Evolutionary conservation across 257 asterid species (phyloP).

Genomic region (Eustoma russellianum): DNA sequence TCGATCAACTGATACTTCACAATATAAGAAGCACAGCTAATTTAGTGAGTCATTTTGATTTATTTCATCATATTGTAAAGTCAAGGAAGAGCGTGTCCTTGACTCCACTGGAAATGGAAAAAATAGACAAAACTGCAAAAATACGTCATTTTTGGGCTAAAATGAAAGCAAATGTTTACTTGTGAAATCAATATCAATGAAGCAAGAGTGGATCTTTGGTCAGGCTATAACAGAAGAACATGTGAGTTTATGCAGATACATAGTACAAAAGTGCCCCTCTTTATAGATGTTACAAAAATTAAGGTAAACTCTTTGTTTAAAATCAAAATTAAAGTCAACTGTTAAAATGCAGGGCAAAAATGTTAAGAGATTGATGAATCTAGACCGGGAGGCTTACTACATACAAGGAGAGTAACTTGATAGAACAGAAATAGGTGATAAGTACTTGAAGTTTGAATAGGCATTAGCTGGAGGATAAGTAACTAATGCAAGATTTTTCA

Average conservation of each 20-base stretch:
- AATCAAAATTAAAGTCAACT: conserved; percentile 11
- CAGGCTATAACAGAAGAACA: not conserved
- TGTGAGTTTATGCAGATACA: not conserved
- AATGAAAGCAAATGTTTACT: not conserved
- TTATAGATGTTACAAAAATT: conserved; percentile 6
- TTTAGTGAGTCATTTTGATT: no score
- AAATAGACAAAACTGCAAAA: no score
- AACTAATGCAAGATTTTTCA: not conserved
- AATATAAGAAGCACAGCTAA: no score
- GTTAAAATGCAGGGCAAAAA: not conserved
- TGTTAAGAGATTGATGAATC: conserved; percentile 5
- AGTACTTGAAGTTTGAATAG: not conserved
- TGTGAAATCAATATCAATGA: not conserved
- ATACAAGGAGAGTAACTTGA: conserved; percentile 2
- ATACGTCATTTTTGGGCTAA: no score
- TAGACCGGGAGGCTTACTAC: conserved; percentile 3
- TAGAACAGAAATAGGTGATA: not conserved
- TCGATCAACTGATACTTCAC: no score
- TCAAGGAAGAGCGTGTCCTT: no score
- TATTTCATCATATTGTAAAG: no score
- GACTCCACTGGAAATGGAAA: no score
- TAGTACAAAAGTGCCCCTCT: not conserved
- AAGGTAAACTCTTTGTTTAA: no score
- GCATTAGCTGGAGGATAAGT: not conserved
- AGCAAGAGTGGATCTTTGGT: not conserved